Conservation (phyloP, 2,329 filamentous ascomycete genomes). For the Diaporthe citrichinensis region DNA sequence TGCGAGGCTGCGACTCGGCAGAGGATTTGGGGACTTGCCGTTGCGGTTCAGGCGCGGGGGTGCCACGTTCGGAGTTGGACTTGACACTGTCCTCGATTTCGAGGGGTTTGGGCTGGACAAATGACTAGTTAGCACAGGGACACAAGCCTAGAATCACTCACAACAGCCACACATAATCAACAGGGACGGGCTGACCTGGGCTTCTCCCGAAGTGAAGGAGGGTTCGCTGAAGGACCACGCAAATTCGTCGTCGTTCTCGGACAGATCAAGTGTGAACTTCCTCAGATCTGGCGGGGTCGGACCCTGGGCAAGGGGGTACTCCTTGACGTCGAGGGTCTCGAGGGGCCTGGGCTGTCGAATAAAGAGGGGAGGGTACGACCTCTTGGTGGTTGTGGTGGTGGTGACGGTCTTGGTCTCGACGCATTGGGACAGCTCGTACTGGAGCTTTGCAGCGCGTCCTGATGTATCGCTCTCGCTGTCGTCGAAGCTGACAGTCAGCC, state of each 20-base stretch:
- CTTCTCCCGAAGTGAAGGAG: conserved; percentile 30
- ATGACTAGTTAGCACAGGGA: conserved; percentile 8
- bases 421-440: conserved; percentile 74
- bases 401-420: conserved; percentile 83
- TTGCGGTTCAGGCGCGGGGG: conserved; percentile 48
- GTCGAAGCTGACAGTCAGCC: conserved; percentile 53
- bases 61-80: conserved; percentile 51
- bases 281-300: conserved; percentile 85
- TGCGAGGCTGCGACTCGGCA: conserved; percentile 49
- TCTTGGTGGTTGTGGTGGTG: conserved; percentile 91
- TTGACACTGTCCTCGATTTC: conserved; percentile 46
- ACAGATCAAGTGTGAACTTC: conserved; percentile 79
- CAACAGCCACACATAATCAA: background rate
- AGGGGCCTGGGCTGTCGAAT: conserved; percentile 81
- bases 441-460: conserved; percentile 52
- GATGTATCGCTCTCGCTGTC: conserved; percentile 48
- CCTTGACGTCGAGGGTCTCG: conserved; percentile 83
- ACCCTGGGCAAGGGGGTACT: conserved; percentile 88
- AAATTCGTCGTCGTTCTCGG: conserved; percentile 69
- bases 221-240: conserved; percentile 40
- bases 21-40: conserved; percentile 46
- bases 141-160: background rate
- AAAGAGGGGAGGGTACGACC: conserved; percentile 86
- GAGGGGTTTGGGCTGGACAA: conserved; percentile 30
- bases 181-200: conserved; percentile 30